Evolutionary conservation across 345 rosid genomes (phyloP), one percentile per base, ranked within the genome.

Genomic region (Dipteronia dyeriana): DNA sequence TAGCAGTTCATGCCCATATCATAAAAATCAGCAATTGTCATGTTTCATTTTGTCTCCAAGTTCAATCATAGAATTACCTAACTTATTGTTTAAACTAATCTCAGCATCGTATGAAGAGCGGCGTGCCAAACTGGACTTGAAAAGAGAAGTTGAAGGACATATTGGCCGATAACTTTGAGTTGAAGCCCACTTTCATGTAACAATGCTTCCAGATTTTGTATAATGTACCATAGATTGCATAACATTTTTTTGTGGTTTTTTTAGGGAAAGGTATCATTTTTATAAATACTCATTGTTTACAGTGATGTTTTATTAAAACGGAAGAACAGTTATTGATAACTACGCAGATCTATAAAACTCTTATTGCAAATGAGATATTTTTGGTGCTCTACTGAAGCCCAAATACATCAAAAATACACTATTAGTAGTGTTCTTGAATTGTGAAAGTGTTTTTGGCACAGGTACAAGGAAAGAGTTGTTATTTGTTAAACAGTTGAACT

Each of bases 91-190:
- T 75, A 41, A 23, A 47, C 68, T 77, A 26, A 29, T 73, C 25
- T 14, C 88, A 94, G 98, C 97, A 72, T 90, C 98, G 1, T 94
- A 94, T 31, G 93, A 90, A 76, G 94, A 94, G 83, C 88, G 98
- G 34, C 83, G 80, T 65, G 82, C 87, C 23, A 94, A 91, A 78
- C 76, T 90, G 77, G 81, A 79, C 67, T 75, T 78, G 9, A 85
- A 78, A 78, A 45, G 19, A n/a, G 81, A 78, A 84, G 45, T 19
- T 23, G 61, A 14, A 61, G 57, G n/a, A 7, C 75, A 22, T 74
- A 12, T 38, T 65, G 25, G 47, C 29, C 13, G 3, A 49, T 43
- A 34, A 64, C 53, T 38, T 7, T 29, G 75, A 70, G 45, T 60
- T 67, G 43, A 66, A 59, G 64, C 25, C 26, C 5, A 45, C 19